Evolutionary conservation across 2,329 filamentous ascomycete species (phyloP).

Genomic region (Cadophora malorum): DNA sequence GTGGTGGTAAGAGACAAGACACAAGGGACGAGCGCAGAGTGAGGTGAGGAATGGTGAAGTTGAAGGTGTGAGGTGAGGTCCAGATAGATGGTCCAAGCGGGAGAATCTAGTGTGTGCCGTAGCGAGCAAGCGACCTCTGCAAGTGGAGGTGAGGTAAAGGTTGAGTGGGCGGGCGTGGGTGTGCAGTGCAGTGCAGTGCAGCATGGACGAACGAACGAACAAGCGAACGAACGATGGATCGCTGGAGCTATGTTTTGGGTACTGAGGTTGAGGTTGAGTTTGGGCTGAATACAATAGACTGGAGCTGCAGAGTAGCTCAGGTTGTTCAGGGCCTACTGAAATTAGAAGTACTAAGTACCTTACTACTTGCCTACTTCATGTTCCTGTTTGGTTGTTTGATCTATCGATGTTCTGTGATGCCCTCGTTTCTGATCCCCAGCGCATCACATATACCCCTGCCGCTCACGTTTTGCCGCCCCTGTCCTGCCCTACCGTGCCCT

Average conservation of each 20-base stretch:
- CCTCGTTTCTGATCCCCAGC: neutral
- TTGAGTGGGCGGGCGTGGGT: neutral
- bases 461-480: neutral
- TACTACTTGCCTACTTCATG: too few relatives aligned
- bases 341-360: neutral
- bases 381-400: too few relatives aligned
- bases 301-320: neutral
- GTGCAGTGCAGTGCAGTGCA: too few relatives aligned
- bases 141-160: too few relatives aligned
- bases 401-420: neutral
- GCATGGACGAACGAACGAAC: too few relatives aligned
- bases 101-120: neutral
- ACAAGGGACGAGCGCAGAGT: constrained; percentile 17
- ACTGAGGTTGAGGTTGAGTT: neutral
- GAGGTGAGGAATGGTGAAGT: constrained; percentile 4
- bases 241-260: neutral
- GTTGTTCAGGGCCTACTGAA: neutral
- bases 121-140: neutral
- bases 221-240: neutral
- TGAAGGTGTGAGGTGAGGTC: neutral
- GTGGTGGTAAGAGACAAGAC: constrained; percentile 2
- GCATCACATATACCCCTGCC: neutral
- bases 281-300: neutral
- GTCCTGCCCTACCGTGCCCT: neutral
- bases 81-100: constrained; percentile 13